Conservation (phyloP, 2,329 filamentous ascomycete species). For the Cladosporium sp. region DNA sequence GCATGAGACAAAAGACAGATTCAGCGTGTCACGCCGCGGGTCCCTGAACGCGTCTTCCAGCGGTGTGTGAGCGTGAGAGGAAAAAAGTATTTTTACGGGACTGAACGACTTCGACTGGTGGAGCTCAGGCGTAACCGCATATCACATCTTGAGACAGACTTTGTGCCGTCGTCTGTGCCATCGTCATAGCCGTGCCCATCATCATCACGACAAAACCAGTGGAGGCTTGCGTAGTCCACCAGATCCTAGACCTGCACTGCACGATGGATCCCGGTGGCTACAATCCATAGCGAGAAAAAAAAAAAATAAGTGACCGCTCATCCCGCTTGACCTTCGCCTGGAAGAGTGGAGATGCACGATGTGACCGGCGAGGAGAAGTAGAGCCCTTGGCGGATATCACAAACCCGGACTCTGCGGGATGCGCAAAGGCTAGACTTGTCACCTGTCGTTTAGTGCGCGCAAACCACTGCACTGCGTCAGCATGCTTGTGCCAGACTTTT, state of each 20-base stretch:
- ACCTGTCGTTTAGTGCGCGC: not conserved
- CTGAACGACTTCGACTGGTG: not conserved
- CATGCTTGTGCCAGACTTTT: slow-evolving; percentile 8
- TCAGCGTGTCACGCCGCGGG: slow-evolving; percentile 9
- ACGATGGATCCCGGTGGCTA: slow-evolving; percentile 10
- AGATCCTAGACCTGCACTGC: not conserved
- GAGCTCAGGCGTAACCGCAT: not conserved
- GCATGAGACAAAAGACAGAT: slow-evolving; percentile 8
- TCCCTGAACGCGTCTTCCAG: slow-evolving; percentile 4
- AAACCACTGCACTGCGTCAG: slow-evolving; percentile 5
- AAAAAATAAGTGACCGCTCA: slow-evolving; percentile 8
- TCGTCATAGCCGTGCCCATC: not conserved
- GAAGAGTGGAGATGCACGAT: slow-evolving; percentile 10
- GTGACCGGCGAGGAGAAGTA: slow-evolving; percentile 6
- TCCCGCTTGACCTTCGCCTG: not conserved
- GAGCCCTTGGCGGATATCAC: slow-evolving; percentile 2
- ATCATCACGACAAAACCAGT: not conserved
- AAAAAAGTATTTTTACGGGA: not conserved
- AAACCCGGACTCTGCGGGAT: not conserved
- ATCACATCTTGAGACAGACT: not conserved
- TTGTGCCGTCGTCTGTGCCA: slow-evolving; percentile 7
- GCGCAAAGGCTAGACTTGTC: slow-evolving; percentile 1
- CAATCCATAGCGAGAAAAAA: not conserved
- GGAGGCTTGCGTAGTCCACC: not conserved
- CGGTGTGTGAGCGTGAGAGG: not conserved